phyloP scores from a whole-genome alignment of 805 yeast genomes.

The Candida tallmaniae region DNA sequence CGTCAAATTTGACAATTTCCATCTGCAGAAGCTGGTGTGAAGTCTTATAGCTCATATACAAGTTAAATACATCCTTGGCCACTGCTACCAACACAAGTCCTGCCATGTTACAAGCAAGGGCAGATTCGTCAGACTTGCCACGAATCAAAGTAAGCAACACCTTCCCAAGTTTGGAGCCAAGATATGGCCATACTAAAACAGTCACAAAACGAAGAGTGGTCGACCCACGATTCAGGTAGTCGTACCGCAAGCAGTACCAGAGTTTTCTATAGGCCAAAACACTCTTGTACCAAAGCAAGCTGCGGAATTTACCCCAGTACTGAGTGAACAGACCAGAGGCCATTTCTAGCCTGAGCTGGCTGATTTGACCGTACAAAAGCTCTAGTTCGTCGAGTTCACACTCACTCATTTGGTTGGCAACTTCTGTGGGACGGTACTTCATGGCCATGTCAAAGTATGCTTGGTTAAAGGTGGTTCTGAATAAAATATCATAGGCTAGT shows the following conservation, averaged over 20 bases:
- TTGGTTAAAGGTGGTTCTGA: slow-evolving; percentile 29
- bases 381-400: slow-evolving; percentile 21
- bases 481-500: slow-evolving; percentile 33
- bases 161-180: slow-evolving; percentile 29
- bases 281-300: no score
- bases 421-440: slow-evolving; percentile 26
- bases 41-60: slow-evolving; percentile 24
- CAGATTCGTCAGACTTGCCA: no score
- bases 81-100: slow-evolving; percentile 31
- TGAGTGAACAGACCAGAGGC: no score
- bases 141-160: no score
- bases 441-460: slow-evolving; percentile 26
- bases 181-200: slow-evolving; percentile 37
- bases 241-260: no score
- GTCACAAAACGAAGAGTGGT: slow-evolving; percentile 27
- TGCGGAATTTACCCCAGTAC: no score
- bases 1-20: slow-evolving; percentile 3
- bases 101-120: slow-evolving; percentile 29
- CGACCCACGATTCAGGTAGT: no score
- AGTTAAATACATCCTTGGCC: slow-evolving; percentile 28
- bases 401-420: slow-evolving; percentile 25
- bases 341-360: not conserved
- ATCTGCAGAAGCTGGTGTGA: slow-evolving; percentile 27
- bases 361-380: slow-evolving; percentile 1
- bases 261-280: no score